Percentiles rank a stretch among this genome's conserved stretches.
Conservation (phyloP, 1,284 basidiomycete species). For the Testicularia cyperi region DNA sequence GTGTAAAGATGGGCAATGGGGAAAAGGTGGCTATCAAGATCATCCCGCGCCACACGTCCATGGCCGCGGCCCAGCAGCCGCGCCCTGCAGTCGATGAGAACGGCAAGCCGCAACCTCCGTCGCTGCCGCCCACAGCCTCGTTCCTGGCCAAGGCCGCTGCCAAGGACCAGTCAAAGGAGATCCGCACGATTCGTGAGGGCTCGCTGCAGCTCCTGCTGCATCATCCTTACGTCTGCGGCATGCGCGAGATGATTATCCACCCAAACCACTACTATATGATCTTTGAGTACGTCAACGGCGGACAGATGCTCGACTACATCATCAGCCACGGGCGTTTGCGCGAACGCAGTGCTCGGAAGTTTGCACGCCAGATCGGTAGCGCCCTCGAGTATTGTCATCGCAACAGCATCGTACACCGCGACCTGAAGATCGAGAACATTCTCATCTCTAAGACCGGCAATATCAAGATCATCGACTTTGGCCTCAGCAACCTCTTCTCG, state of each 20-base stretch:
- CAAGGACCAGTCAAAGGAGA: constrained; percentile 94
- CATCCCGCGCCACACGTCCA: constrained; percentile 76
- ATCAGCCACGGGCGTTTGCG: constrained; percentile 95
- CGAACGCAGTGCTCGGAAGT: constrained; percentile 92
- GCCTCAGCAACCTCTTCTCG: constrained; percentile 93
- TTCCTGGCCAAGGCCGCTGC: constrained; percentile 55
- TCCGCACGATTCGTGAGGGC: constrained; percentile 91
- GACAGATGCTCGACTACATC: constrained; percentile 99
- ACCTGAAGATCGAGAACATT: constrained; percentile 99
- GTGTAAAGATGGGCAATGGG: constrained; percentile 81
- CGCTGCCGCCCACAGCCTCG: constrained; percentile 36
- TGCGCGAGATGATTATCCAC: constrained; percentile 80
- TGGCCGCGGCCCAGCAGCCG: constrained; percentile 61
- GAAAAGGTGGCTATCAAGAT: constrained; percentile 99
- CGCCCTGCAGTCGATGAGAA: constrained; percentile 55
- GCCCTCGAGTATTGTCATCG: constrained; percentile 95
- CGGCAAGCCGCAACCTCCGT: constrained; percentile 59
- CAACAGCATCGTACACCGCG: constrained; percentile 95
- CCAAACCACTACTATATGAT: constrained; percentile 93
- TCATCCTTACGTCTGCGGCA: constrained; percentile 97
- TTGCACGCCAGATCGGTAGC: constrained; percentile 92
- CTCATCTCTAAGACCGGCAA: constrained; percentile 97
- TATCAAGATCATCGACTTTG: constrained; percentile 99
- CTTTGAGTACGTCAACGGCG: constrained; percentile 96
- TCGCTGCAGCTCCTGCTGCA: constrained; percentile 88